A percentile compares a stretch with the other conserved stretches of the same genome.
phyloP scores from a whole-genome alignment of 257 asterid species.

The Gentiana straminea region DNA sequence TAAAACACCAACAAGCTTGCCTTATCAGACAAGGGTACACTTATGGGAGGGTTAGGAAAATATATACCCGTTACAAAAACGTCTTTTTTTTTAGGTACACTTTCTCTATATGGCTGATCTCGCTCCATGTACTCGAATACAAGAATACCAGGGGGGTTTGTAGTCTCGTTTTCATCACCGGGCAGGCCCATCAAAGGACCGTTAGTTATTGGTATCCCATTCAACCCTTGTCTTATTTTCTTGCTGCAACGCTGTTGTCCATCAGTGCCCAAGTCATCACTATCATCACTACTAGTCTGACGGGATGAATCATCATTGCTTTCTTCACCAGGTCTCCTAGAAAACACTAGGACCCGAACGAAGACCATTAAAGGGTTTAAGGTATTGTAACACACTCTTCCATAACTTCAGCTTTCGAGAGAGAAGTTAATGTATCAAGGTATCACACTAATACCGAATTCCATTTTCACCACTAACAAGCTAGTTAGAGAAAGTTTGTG shows the following conservation, averaged over 20 bases:
- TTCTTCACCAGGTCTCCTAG: slow-evolving; percentile 74
- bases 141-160: slow-evolving; percentile 56
- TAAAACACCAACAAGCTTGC: slow-evolving; percentile 28
- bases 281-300: slow-evolving; percentile 65
- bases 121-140: slow-evolving; percentile 59
- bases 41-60: too few species aligned
- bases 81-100: too few species aligned
- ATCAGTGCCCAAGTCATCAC: slow-evolving; percentile 32
- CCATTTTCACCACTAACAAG: too few species aligned
- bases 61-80: too few species aligned
- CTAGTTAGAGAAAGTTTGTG: too few species aligned
- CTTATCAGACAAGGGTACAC: slow-evolving; percentile 88
- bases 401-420: too few species aligned
- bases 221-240: slow-evolving; percentile 22
- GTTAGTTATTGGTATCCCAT: slow-evolving; percentile 26
- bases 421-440: too few species aligned
- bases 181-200: slow-evolving; percentile 25
- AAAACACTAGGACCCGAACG: too few species aligned
- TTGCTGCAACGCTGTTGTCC: slow-evolving; percentile 22
- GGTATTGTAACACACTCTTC: too few species aligned
- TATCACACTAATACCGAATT: too few species aligned
- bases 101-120: slow-evolving; percentile 73
- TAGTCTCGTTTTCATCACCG: slow-evolving; percentile 34
- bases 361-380: too few species aligned
- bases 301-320: slow-evolving; percentile 51